Evolutionary conservation across 1,284 basidiomycete species (phyloP).

Genomic region (Polyporus tsugae): DNA sequence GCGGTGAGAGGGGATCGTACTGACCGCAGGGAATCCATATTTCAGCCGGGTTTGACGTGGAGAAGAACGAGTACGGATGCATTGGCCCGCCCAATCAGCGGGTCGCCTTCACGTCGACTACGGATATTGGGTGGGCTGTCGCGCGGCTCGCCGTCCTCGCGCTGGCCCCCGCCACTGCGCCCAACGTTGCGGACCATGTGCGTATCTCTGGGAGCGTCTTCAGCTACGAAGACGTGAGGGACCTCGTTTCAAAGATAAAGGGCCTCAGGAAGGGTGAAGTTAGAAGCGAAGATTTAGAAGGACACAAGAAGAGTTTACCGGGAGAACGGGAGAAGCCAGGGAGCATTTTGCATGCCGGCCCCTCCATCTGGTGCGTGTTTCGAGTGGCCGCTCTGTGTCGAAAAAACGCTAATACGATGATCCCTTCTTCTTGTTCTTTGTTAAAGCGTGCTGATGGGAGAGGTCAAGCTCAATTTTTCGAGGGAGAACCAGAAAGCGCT

Average conservation of each 20-base stretch:
- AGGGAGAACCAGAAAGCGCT: neutral
- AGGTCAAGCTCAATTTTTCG: constrained; percentile 5
- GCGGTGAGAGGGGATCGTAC: neutral
- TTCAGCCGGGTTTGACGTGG: constrained; percentile 34
- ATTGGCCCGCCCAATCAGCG: constrained; percentile 27
- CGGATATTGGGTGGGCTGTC: constrained; percentile 33
- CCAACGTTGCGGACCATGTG: constrained; percentile 29
- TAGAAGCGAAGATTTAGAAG: constrained; percentile 22
- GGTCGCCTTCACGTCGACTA: constrained; percentile 32
- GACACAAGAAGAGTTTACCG: constrained; percentile 15
- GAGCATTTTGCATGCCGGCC: constrained; percentile 7
- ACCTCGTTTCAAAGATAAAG: constrained; percentile 15
- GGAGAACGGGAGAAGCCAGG: constrained; percentile 2
- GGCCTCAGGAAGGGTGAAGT: constrained; percentile 15
- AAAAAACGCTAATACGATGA: neutral
- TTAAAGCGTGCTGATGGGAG: neutral
- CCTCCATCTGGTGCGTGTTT: constrained; percentile 12
- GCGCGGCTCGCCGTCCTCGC: constrained; percentile 34
- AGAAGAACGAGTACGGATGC: constrained; percentile 24
- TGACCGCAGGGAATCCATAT: neutral
- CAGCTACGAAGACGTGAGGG: constrained; percentile 20
- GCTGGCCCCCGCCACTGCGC: constrained; percentile 20
- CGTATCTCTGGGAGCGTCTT: constrained; percentile 26
- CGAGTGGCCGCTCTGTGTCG: neutral
- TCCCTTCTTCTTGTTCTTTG: neutral